A percentile compares a stretch with the other conserved stretches of the same genome.
Conservation (phyloP, 2,329 filamentous ascomycete genomes). For the Ophiostoma perfectum region DNA sequence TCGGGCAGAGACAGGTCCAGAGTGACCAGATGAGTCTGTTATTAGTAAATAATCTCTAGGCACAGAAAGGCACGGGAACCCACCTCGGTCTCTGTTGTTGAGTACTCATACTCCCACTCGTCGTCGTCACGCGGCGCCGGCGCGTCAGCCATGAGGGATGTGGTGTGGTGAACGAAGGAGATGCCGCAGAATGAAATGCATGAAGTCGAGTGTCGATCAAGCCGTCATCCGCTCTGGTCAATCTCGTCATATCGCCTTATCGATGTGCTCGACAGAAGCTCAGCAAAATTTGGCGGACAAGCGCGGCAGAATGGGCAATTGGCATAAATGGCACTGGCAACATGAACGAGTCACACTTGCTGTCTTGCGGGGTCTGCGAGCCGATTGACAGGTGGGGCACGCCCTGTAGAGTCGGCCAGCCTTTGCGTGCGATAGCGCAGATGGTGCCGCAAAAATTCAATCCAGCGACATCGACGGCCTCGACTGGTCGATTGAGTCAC, state of each 20-base stretch:
- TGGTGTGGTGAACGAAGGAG: not conserved
- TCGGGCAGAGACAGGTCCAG: slow-evolving; percentile 58
- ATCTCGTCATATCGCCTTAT: not conserved
- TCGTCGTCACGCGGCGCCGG: slow-evolving; percentile 43
- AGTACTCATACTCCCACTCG: slow-evolving; percentile 65
- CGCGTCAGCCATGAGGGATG: slow-evolving; percentile 7
- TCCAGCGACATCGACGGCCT: not conserved
- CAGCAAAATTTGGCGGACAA: slow-evolving; percentile 30
- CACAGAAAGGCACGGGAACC: not conserved
- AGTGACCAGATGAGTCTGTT: slow-evolving; percentile 56
- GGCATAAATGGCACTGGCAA: not conserved
- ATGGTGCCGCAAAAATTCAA: slow-evolving; percentile 5
- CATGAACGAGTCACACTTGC: not conserved
- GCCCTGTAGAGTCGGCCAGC: not conserved
- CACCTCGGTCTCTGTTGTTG: slow-evolving; percentile 57
- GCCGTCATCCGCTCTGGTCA: no score
- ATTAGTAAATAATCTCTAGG: slow-evolving; percentile 29
- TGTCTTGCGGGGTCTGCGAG: not conserved
- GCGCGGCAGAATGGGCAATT: slow-evolving; percentile 28
- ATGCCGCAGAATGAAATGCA: not conserved
- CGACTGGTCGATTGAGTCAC: slow-evolving; percentile 8
- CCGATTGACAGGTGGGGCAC: slow-evolving; percentile 1
- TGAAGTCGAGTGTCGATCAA: not conserved
- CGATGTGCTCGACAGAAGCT: not conserved
- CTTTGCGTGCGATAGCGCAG: not conserved